Percentiles rank a stretch among this genome's conserved stretches.
These are phyloP conservation scores for Rhododendron henanense DNA, from an alignment of 148 eudicot species.

Conservation along the genomic window DNA sequence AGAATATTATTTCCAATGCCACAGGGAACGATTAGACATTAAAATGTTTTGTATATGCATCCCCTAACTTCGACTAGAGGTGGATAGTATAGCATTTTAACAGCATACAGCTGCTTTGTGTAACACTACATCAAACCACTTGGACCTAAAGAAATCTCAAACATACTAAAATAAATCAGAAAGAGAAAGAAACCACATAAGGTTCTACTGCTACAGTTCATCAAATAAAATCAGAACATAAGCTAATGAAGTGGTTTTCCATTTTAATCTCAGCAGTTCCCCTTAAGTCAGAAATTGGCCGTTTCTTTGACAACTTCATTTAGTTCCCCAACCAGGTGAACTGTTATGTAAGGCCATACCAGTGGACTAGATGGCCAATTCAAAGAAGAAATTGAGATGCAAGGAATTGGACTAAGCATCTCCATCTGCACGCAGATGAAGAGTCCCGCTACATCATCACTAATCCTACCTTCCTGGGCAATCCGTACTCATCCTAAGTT, in stretches of 20 bases:
- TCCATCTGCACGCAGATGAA: neutral
- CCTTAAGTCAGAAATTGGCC: neutral
- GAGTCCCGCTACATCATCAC: neutral
- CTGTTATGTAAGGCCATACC: neutral
- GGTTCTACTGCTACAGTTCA: neutral
- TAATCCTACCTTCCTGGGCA: neutral
- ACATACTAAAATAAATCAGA: neutral
- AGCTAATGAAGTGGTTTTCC: neutral
- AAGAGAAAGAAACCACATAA: neutral
- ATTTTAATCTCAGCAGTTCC: neutral
- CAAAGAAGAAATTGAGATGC: neutral
- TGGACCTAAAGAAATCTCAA: neutral
- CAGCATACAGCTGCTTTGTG: neutral
- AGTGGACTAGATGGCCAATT: neutral
- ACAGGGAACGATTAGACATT: too few relatives aligned
- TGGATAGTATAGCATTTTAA: neutral
- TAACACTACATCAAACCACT: neutral
- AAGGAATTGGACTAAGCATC: neutral
- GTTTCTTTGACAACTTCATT: neutral
- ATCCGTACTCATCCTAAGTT: neutral
- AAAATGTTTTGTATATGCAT: too few relatives aligned
- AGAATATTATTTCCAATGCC: too few relatives aligned
- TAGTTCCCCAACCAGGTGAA: neutral
- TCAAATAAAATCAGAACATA: neutral
- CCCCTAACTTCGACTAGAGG: neutral